Evolutionary conservation across 31 red algal species (phyloP).

Genomic region (Endocladia muricata): DNA sequence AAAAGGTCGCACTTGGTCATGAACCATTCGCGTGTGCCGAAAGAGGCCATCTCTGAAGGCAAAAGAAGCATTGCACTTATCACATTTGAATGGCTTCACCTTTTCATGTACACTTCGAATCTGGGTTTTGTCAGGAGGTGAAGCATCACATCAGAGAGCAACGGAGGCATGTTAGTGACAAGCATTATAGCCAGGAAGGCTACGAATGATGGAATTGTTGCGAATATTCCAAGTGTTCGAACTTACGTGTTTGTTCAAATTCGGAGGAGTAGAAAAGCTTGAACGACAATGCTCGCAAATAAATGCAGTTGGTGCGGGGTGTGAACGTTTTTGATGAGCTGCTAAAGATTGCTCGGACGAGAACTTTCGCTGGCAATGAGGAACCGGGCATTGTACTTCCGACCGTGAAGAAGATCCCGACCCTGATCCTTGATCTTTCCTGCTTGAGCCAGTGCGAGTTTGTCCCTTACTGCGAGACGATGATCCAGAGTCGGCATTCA

Average conservation of each 20-base stretch:
- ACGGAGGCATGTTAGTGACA: too few species aligned
- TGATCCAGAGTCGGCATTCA: neutral
- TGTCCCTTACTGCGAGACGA: neutral
- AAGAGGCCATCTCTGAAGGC: constrained; percentile 30
- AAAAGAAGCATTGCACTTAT: constrained; percentile 29
- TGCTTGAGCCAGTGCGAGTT: neutral
- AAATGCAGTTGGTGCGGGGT: constrained; percentile 14
- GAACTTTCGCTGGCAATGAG: constrained; percentile 11
- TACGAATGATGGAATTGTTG: neutral
- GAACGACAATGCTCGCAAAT: constrained; percentile 15
- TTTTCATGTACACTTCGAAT: constrained; percentile 45
- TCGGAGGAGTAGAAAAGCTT: constrained; percentile 41
- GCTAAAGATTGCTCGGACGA: constrained; percentile 2
- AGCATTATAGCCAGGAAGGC: neutral
- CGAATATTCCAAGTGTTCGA: neutral
- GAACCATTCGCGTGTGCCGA: constrained; percentile 34
- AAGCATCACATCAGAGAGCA: too few species aligned
- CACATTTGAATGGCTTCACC: constrained; percentile 17
- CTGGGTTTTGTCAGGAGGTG: neutral
- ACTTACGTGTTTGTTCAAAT: constrained; percentile 48
- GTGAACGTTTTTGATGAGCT: constrained; percentile 31
- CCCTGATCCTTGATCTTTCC: neutral
- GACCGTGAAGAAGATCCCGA: constrained; percentile 1
- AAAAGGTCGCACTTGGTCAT: constrained; percentile 34
- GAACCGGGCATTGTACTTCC: neutral